Percentiles rank a stretch among this genome's conserved stretches.
These are phyloP conservation scores for Penicillium steckii DNA, from an alignment of 495 filamentous ascomycete species.

Conservation along the genomic window DNA sequence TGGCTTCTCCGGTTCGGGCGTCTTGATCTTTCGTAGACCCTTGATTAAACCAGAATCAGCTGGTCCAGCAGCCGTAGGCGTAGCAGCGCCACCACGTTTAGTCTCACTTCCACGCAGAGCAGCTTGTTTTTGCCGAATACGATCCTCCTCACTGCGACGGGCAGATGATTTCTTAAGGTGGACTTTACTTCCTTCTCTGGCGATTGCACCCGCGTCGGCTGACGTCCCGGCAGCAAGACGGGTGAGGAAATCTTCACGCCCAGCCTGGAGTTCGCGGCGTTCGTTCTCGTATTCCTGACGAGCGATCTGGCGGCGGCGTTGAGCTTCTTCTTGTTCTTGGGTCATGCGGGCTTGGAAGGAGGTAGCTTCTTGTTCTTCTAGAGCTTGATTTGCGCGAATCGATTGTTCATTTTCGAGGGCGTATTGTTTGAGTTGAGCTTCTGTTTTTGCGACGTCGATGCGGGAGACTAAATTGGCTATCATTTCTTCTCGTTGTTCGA, in stretches of 20 bases:
- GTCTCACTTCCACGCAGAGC: slow-evolving; percentile 38
- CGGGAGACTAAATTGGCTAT: slow-evolving; percentile 83
- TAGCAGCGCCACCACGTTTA: slow-evolving; percentile 22
- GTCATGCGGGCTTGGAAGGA: slow-evolving; percentile 58
- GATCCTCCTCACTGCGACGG: slow-evolving; percentile 48
- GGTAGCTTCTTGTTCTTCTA: slow-evolving; percentile 52
- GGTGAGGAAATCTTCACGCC: slow-evolving; percentile 57
- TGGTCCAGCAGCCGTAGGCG: slow-evolving; percentile 23
- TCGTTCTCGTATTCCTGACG: slow-evolving; percentile 64
- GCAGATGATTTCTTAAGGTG: slow-evolving; percentile 67
- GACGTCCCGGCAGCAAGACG: slow-evolving; percentile 48
- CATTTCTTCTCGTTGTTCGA: slow-evolving; percentile 87
- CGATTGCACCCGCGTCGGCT: slow-evolving; percentile 49
- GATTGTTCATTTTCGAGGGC: slow-evolving; percentile 62
- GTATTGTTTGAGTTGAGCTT: slow-evolving; percentile 65
- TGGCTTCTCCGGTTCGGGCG: slow-evolving; percentile 63
- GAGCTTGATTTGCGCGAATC: slow-evolving; percentile 54
- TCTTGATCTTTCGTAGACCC: slow-evolving; percentile 68
- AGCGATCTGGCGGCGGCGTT: slow-evolving; percentile 52
- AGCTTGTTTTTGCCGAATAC: slow-evolving; percentile 46
- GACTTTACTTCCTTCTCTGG: slow-evolving; percentile 57
- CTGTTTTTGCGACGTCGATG: slow-evolving; percentile 65
- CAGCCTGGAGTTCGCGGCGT: slow-evolving; percentile 56
- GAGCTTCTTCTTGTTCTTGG: slow-evolving; percentile 68
- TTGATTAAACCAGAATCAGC: slow-evolving; percentile 57